These are phyloP conservation scores for Hypoxylon fragiforme DNA, from an alignment of 495 filamentous ascomycete genomes.

Conservation along the genomic window DNA sequence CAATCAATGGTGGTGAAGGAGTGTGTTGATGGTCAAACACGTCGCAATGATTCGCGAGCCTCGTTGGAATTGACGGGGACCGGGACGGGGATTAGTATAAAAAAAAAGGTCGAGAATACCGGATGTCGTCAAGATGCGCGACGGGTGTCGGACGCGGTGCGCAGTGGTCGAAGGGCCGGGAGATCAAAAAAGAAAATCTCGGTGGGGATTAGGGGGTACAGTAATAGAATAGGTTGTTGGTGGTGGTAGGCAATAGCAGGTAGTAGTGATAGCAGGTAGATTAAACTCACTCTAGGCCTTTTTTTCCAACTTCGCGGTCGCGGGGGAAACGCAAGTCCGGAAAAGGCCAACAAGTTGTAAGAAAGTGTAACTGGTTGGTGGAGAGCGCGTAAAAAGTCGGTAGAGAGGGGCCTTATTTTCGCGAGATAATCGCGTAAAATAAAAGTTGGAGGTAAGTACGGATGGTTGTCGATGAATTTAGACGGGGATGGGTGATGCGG, in stretches of 20 bases:
- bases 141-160: constrained; percentile 30
- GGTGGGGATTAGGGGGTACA: constrained; percentile 25
- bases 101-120: constrained; percentile 24
- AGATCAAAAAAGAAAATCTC: constrained; percentile 18
- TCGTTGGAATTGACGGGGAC: constrained; percentile 38
- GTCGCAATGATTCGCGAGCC: constrained; percentile 37
- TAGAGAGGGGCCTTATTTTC: constrained; percentile 30
- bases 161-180: constrained; percentile 26
- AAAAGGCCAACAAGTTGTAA: constrained; percentile 11
- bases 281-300: no score
- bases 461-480: constrained; percentile 56
- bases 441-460: constrained; percentile 46
- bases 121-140: constrained; percentile 33
- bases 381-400: constrained; percentile 30
- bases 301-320: constrained; percentile 33
- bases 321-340: constrained; percentile 29
- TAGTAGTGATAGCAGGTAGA: background rate
- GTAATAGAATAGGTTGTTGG: no score
- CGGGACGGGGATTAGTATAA: no score
- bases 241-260: background rate
- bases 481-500: constrained; percentile 53
- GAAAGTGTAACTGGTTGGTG: constrained; percentile 30
- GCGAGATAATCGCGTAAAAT: constrained; percentile 47
- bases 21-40: constrained; percentile 26
- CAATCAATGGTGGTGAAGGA: constrained; percentile 17